Evolutionary conservation across 2,329 filamentous ascomycete species (phyloP), one percentile per base, ranked within the genome.

Genomic region (Peltaster fructicola): DNA sequence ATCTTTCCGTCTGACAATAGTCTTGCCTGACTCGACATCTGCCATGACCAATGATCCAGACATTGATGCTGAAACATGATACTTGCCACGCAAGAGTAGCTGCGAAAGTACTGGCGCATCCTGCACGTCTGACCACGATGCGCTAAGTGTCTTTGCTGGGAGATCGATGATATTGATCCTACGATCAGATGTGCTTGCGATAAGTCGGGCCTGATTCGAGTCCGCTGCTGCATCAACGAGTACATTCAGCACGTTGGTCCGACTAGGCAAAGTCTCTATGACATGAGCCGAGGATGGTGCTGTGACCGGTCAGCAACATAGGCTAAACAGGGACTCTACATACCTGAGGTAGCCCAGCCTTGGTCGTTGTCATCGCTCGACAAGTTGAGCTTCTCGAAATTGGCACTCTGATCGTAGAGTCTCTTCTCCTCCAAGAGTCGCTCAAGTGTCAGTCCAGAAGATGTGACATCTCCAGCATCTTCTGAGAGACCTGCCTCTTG

Each of bases 361-460:
- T 26, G 29, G 10, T 52, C 44, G 8, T 33, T 47, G 27, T 58
- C 52, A n/a, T 56, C 46, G 1, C 56, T 31, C n/a, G n/a, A n/a
- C n/a, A n/a, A n/a, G 5, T 56, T 60, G 22, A 63, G 43, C 38
- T 63, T 66, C 39, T 72, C 67, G 32, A 68, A 69, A 3, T 50
- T 53, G 14, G 61, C 41, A 27, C 52, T 64, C 8, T 65, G 41
- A 37, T 73, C 68, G 35, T 64, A 72, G 0, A 50, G 51, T 37
- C 55, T 59, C 48, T 72, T 73, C 45, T 73, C 67, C 23, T 68
- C 56, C 6, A 73, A 50, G n/a, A 72, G 51, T 21, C 58, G 51
- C 37, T 73, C 67, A 25, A 73, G 57, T 3, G 66, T 68, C 42
- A 68, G 50, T 26, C 57, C 51, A 15, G 51, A 50, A 23, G 50